phyloP scores from a whole-genome alignment of 2,329 filamentous ascomycete species.

The Sporothrix phasma region DNA sequence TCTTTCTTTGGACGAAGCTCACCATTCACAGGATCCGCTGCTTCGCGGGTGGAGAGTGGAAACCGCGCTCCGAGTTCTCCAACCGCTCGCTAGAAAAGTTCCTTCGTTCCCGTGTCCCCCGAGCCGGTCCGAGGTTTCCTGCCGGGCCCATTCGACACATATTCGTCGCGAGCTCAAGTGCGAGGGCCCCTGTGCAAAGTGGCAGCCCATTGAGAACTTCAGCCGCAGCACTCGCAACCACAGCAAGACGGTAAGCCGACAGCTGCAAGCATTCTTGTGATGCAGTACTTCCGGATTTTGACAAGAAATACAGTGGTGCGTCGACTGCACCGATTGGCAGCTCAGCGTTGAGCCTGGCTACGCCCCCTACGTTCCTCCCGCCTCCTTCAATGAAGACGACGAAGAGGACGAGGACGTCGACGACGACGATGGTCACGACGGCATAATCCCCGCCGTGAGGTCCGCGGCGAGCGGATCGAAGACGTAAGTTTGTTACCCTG shows the following conservation, averaged over 20 bases:
- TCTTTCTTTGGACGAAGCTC: background rate
- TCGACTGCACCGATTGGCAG: constrained; percentile 27
- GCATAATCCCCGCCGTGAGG: background rate
- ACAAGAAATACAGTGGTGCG: constrained; percentile 27
- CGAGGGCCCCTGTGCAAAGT: constrained; percentile 26
- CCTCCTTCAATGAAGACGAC: constrained; percentile 3
- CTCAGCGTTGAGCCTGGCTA: constrained; percentile 21
- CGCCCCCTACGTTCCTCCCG: constrained; percentile 20
- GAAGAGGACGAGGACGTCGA: background rate
- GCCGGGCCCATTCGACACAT: constrained; percentile 23
- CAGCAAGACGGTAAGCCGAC: constrained; percentile 21
- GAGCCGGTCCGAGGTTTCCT: constrained; percentile 23
- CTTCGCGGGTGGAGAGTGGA: constrained; percentile 25
- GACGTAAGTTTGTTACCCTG: background rate
- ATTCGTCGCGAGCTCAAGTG: constrained; percentile 19
- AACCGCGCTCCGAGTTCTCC: constrained; percentile 23
- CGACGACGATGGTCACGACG: background rate
- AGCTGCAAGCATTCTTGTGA: too few relatives aligned
- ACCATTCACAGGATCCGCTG: constrained; percentile 24
- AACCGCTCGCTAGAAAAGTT: constrained; percentile 24
- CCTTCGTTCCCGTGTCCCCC: constrained; percentile 18
- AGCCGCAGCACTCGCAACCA: constrained; percentile 27
- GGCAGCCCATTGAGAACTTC: constrained; percentile 24
- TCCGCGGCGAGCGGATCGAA: constrained; percentile 10
- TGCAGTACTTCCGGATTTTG: too few relatives aligned